phyloP scores from a whole-genome alignment of 228 moss, liverwort and hornwort genomes.

The Sphagnum magellanicum region DNA sequence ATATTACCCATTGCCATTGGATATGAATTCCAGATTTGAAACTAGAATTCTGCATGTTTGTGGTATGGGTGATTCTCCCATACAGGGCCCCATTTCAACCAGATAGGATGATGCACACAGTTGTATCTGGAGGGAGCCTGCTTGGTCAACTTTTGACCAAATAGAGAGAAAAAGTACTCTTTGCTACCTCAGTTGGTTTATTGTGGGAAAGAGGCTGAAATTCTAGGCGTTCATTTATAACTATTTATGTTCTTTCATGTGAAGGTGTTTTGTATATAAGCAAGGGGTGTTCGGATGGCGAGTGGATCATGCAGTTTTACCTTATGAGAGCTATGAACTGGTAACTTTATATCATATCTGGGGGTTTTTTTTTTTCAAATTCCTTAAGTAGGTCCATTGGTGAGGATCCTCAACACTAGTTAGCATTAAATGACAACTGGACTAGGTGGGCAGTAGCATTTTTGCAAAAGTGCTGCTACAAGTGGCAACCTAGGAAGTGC shows the following conservation, averaged over 20 bases:
- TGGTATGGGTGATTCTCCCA: neutral
- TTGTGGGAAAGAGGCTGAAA: no score
- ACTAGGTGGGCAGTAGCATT: no score
- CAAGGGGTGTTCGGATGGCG: constrained; percentile 79
- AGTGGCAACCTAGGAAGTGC: no score
- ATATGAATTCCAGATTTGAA: no score
- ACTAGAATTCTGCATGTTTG: neutral
- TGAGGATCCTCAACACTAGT: no score
- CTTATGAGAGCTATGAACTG: constrained; percentile 65
- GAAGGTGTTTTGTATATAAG: constrained; percentile 75
- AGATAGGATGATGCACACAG: neutral
- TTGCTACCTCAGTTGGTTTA: neutral
- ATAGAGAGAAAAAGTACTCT: neutral
- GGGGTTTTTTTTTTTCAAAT: constrained; percentile 3
- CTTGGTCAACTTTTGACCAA: neutral
- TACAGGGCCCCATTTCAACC: neutral
- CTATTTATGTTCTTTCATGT: constrained; percentile 2
- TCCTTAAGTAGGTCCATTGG: neutral
- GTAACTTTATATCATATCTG: constrained; percentile 13
- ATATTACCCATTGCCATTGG: no score
- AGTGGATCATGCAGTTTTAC: constrained; percentile 68
- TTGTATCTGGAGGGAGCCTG: neutral
- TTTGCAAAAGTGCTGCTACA: no score
- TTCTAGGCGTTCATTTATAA: no score
- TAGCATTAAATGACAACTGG: no score